Conservation (phyloP, 352 stramenopile genomes). For the Pythium grandisporangium region DNA sequence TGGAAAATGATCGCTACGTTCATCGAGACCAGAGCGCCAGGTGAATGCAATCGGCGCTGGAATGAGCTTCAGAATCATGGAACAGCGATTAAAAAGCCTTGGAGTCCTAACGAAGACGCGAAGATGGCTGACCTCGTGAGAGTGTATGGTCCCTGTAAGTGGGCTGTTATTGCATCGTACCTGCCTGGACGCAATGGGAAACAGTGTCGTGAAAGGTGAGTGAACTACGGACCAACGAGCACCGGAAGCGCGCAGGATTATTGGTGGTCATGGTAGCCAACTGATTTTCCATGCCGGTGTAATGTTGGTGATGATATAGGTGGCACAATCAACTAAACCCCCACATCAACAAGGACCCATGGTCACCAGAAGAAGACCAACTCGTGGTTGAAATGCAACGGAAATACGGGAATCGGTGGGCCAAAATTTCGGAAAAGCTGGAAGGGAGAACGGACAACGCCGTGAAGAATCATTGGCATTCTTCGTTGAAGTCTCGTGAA, state of each 20-base stretch:
- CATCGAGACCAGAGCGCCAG: constrained; percentile 30
- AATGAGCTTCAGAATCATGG: constrained; percentile 60
- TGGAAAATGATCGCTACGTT: constrained; percentile 62
- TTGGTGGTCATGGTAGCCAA: not conserved
- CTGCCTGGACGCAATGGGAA: constrained; percentile 80
- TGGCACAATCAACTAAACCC: constrained; percentile 85
- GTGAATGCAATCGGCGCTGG: constrained; percentile 60
- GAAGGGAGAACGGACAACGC: constrained; percentile 93
- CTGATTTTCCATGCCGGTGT: not conserved
- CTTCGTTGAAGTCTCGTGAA: constrained; percentile 56
- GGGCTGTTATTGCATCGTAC: constrained; percentile 79
- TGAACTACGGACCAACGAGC: no score
- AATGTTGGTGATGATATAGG: no score
- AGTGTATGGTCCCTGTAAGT: constrained; percentile 54
- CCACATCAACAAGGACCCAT: constrained; percentile 66
- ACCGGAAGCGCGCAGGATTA: constrained; percentile 2
- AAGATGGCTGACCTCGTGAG: constrained; percentile 51
- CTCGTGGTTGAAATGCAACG: constrained; percentile 78
- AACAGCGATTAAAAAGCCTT: constrained; percentile 54
- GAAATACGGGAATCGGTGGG: constrained; percentile 94
- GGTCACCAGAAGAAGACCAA: constrained; percentile 78
- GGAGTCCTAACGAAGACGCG: constrained; percentile 50
- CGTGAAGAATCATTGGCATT: constrained; percentile 98
- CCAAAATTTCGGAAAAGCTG: constrained; percentile 95
- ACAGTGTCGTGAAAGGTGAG: constrained; percentile 77